Conservation (phyloP, 2,329 filamentous ascomycete genomes). For the Talaromyces islandicus region DNA sequence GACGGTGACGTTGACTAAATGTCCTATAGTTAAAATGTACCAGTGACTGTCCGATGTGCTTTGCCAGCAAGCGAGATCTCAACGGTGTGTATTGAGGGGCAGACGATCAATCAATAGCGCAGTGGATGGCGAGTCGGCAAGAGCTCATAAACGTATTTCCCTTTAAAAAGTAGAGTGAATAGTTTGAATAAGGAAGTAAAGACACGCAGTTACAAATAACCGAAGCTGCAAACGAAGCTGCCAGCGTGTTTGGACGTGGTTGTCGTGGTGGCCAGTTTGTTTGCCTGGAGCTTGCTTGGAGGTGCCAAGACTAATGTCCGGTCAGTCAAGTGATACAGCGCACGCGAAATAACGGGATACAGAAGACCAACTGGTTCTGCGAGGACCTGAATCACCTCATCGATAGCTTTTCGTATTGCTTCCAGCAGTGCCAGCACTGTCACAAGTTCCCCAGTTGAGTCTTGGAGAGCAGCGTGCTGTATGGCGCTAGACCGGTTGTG, state of each 20-base stretch:
- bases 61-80: slow-evolving; percentile 1
- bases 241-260: not conserved
- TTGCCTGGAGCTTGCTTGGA: not conserved
- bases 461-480: not conserved
- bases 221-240: not conserved
- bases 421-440: not conserved
- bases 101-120: not conserved
- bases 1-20: not conserved
- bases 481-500: slow-evolving; percentile 4
- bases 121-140: not conserved
- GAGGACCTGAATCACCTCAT: not conserved
- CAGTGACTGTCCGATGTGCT: not conserved
- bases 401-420: not conserved
- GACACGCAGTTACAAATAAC: not conserved
- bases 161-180: not conserved
- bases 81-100: slow-evolving; percentile 7
- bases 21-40: not conserved
- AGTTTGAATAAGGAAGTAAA: not conserved
- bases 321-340: not conserved
- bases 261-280: not conserved
- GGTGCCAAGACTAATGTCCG: not conserved
- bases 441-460: not conserved
- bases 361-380: not conserved
- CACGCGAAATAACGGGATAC: not conserved
- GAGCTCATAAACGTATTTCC: not conserved